Conservation (phyloP, 1,284 basidiomycete species). For the Neonothopanus nambi region DNA sequence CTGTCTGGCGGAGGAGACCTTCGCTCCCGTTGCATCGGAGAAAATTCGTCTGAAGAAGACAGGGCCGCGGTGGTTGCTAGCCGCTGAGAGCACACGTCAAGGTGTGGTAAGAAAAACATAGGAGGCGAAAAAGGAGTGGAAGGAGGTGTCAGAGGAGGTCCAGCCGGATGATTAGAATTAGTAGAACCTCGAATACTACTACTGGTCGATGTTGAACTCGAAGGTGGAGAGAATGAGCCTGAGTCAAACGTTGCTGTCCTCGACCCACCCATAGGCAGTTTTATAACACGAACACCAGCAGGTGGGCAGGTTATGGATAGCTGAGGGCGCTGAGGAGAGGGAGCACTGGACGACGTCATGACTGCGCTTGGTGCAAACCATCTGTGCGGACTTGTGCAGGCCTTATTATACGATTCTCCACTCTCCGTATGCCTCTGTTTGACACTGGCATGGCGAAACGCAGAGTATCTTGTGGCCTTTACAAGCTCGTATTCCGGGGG, state of each 20-base stretch:
- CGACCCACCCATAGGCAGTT: neutral
- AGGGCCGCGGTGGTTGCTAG: neutral
- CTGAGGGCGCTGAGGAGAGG: too few species aligned
- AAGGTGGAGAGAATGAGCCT: neutral
- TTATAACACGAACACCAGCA: constrained; percentile 1
- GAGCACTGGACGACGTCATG: too few species aligned
- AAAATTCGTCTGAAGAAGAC: constrained; percentile 17
- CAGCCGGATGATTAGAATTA: neutral
- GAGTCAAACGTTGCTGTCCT: constrained; percentile 3
- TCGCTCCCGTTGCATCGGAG: constrained; percentile 38
- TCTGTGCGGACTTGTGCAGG: too few species aligned
- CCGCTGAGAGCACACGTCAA: constrained; percentile 6
- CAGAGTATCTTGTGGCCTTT: too few species aligned
- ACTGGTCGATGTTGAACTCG: neutral
- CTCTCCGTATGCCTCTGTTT: too few species aligned
- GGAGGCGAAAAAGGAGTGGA: neutral
- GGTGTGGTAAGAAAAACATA: neutral
- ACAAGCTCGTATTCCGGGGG: too few species aligned
- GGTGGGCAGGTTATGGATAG: too few species aligned
- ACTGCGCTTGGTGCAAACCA: too few species aligned
- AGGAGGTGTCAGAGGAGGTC: neutral
- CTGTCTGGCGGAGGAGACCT: constrained; percentile 36
- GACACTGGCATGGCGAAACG: too few species aligned
- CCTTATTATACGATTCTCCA: too few species aligned
- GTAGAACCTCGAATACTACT: too few species aligned